A percentile compares a stretch with the other conserved stretches of the same genome.
Conservation (phyloP, 495 filamentous ascomycete genomes). For the Penicillium cinerascens region DNA sequence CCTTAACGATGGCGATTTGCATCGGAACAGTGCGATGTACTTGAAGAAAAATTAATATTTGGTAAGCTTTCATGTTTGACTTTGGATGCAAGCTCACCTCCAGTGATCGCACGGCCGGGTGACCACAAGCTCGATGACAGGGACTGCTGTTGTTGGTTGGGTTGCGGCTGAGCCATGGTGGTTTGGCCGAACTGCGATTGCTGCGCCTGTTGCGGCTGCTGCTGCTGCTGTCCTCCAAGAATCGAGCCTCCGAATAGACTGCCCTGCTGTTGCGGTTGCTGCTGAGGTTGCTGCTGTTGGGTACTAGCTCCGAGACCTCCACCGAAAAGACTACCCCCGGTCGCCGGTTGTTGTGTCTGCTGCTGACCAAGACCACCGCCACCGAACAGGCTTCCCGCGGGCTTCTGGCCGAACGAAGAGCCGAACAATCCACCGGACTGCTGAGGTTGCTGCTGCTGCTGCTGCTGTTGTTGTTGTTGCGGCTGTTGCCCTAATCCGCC, state of each 20-base stretch:
- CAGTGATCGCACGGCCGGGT: constrained; percentile 45
- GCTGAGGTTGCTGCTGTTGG: constrained; percentile 22
- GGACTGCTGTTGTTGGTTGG: constrained; percentile 40
- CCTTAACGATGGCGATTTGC: constrained; percentile 71
- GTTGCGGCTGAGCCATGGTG: constrained; percentile 26
- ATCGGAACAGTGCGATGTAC: constrained; percentile 78
- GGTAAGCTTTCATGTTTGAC: neutral
- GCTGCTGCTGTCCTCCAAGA: constrained; percentile 38
- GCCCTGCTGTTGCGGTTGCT: constrained; percentile 21
- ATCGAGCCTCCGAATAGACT: constrained; percentile 30
- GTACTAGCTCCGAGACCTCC: constrained; percentile 20
- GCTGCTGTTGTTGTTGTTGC: constrained; percentile 15
- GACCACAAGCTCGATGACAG: constrained; percentile 47
- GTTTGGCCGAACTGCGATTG: constrained; percentile 32
- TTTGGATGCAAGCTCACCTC: constrained; percentile 24
- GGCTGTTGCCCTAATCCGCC: constrained; percentile 16
- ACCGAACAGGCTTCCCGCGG: constrained; percentile 32
- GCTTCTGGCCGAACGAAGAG: constrained; percentile 35
- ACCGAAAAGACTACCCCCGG: constrained; percentile 24
- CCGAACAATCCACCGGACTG: constrained; percentile 30
- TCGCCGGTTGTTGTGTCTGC: constrained; percentile 36
- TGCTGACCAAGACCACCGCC: constrained; percentile 22
- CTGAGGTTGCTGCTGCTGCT: constrained; percentile 24
- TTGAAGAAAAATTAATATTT: constrained; percentile 10
- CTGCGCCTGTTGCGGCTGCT: constrained; percentile 37